phyloP scores from a whole-genome alignment of 2,329 filamentous ascomycete genomes.

The Botrytis medusae region DNA sequence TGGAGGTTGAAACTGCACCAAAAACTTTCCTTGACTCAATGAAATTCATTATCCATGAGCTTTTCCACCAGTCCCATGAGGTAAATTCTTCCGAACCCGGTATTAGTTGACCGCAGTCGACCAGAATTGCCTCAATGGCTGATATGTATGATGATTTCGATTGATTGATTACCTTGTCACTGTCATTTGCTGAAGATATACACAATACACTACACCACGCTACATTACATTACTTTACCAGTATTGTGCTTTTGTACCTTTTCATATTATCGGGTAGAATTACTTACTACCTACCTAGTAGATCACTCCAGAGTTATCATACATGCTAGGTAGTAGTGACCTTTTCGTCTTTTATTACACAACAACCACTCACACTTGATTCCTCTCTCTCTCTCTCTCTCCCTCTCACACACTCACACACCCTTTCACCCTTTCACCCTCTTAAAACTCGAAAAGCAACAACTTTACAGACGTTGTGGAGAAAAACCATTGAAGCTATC shows the following conservation, averaged over 20 bases:
- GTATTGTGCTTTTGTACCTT: slow-evolving; percentile 7
- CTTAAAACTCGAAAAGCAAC: slow-evolving; percentile 15
- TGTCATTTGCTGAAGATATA: slow-evolving; percentile 17
- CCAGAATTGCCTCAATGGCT: neutral
- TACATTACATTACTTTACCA: neutral
- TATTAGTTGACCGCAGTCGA: neutral
- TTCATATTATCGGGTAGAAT: slow-evolving; percentile 4
- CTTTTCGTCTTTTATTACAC: neutral
- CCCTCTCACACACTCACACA: neutral
- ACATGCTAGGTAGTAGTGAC: neutral
- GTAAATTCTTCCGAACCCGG: neutral
- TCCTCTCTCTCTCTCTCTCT: neutral
- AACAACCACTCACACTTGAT: neutral
- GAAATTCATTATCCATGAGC: neutral
- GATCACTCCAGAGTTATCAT: slow-evolving; percentile 5
- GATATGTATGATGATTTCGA: neutral
- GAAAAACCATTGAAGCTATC: slow-evolving; percentile 1
- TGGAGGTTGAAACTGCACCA: neutral
- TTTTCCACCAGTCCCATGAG: neutral
- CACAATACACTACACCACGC: neutral
- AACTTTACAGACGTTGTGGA: neutral
- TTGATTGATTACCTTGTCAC: slow-evolving; percentile 1
- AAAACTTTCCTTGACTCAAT: neutral
- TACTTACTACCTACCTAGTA: neutral
- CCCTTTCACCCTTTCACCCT: neutral